Percentiles rank a stretch among this genome's conserved stretches.
These are phyloP conservation scores for Xerocomus cyaneibrunnescens DNA, from an alignment of 1,284 basidiomycete species.

Conservation along the genomic window DNA sequence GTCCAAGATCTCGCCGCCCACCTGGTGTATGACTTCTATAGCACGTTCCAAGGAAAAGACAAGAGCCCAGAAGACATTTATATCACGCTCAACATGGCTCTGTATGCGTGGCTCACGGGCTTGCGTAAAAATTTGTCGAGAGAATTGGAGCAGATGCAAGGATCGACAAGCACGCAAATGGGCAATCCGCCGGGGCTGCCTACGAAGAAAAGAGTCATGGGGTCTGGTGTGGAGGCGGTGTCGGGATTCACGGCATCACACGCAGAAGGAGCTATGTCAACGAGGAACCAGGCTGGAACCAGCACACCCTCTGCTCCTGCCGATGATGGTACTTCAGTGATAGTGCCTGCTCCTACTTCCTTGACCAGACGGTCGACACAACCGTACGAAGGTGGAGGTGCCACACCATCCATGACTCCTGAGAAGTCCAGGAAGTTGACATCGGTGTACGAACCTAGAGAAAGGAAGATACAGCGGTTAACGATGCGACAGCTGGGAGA, in stretches of 20 bases:
- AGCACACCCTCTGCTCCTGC: background rate
- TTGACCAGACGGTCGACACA: conserved; percentile 15
- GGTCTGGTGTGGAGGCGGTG: conserved; percentile 10
- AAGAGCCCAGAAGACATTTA: conserved; percentile 70
- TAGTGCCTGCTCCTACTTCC: conserved; percentile 1
- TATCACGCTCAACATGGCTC: conserved; percentile 75
- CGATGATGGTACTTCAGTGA: conserved; percentile 11
- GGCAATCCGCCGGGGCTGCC: conserved; percentile 31
- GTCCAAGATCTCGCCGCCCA: conserved; percentile 39
- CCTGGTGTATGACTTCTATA: conserved; percentile 72
- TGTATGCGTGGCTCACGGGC: conserved; percentile 77
- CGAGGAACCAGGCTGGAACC: conserved; percentile 10
- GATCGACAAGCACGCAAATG: conserved; percentile 47
- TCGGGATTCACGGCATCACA: conserved; percentile 7
- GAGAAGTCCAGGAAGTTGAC: conserved; percentile 25
- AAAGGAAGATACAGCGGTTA: conserved; percentile 66
- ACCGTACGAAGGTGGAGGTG: conserved; percentile 16
- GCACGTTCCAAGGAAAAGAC: conserved; percentile 57
- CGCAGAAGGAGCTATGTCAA: conserved; percentile 3
- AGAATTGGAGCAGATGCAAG: conserved; percentile 72
- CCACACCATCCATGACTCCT: background rate
- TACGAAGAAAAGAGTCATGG: conserved; percentile 21
- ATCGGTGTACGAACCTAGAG: conserved; percentile 51
- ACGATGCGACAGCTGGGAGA: conserved; percentile 85
- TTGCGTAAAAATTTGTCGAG: conserved; percentile 70